Conservation (phyloP, 1,284 basidiomycete genomes). For the Rhodotorula sp. region DNA sequence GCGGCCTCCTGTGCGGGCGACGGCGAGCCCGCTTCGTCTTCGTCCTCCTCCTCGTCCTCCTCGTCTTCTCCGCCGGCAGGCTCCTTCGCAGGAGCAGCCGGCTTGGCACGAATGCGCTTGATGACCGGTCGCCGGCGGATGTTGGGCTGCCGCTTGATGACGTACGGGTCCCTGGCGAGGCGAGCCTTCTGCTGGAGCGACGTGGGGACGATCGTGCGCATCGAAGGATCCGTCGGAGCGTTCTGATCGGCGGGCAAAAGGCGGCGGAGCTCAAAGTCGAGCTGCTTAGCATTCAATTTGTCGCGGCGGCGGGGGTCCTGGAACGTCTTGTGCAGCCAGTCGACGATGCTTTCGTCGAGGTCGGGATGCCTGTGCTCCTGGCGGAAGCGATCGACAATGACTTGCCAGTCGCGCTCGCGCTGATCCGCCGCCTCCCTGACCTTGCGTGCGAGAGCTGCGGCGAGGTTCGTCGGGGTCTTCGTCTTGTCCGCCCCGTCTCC, state of each 20-base stretch:
- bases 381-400: conserved; percentile 58
- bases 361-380: conserved; percentile 48
- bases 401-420: conserved; percentile 64
- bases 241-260: conserved; percentile 5
- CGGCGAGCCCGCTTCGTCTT: neutral
- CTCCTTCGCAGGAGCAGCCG: neutral
- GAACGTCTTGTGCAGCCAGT: conserved; percentile 30
- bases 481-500: conserved; percentile 1
- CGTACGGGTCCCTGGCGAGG: conserved; percentile 27
- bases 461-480: conserved; percentile 1
- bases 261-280: conserved; percentile 30
- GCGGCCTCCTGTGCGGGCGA: neutral
- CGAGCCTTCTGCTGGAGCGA: conserved; percentile 3
- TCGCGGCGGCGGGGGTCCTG: conserved; percentile 13
- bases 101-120: conserved; percentile 5
- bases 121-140: neutral
- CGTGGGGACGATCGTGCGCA: conserved; percentile 16
- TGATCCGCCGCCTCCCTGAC: conserved; percentile 38
- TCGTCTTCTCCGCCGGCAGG: no score
- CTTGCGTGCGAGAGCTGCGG: conserved; percentile 50
- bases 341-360: conserved; percentile 17
- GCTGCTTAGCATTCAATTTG: conserved; percentile 25
- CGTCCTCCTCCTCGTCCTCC: neutral
- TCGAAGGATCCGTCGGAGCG: neutral
- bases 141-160: conserved; percentile 18